A percentile compares a stretch with the other conserved stretches of the same genome.
Evolutionary conservation across 441 rosid species (phyloP).

Genomic region (Euphorbia schlechtendalii): DNA sequence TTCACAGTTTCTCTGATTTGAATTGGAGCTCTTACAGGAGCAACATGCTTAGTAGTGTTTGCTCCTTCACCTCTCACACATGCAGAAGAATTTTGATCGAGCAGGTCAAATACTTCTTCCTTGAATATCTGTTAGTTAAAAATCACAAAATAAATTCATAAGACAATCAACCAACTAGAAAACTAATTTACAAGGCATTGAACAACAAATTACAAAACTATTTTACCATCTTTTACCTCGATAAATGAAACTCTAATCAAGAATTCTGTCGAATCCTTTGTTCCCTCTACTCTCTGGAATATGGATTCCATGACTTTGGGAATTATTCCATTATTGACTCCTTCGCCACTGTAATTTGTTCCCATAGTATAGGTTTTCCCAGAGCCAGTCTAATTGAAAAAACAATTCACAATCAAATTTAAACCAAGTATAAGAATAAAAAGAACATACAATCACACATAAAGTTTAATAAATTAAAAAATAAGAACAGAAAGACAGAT

Average conservation of each 20-base stretch:
- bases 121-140: constrained; percentile 60
- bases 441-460: not conserved
- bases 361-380: constrained; percentile 98
- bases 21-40: constrained; percentile 64
- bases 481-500: not conserved
- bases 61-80: constrained; percentile 43
- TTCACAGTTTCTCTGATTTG: constrained; percentile 62
- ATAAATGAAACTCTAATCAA: constrained; percentile 86
- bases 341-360: constrained; percentile 72
- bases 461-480: no score
- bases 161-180: not conserved
- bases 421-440: not conserved
- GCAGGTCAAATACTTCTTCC: constrained; percentile 92
- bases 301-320: constrained; percentile 89
- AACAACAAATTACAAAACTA: not conserved
- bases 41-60: constrained; percentile 30
- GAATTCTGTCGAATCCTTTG: constrained; percentile 48
- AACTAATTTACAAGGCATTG: not conserved
- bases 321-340: constrained; percentile 54
- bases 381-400: constrained; percentile 64
- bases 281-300: constrained; percentile 44
- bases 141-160: not conserved
- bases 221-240: constrained; percentile 47
- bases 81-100: constrained; percentile 49
- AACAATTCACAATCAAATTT: not conserved